phyloP scores from a whole-genome alignment of 345 rosid genomes.

The Luvunga scandens region DNA sequence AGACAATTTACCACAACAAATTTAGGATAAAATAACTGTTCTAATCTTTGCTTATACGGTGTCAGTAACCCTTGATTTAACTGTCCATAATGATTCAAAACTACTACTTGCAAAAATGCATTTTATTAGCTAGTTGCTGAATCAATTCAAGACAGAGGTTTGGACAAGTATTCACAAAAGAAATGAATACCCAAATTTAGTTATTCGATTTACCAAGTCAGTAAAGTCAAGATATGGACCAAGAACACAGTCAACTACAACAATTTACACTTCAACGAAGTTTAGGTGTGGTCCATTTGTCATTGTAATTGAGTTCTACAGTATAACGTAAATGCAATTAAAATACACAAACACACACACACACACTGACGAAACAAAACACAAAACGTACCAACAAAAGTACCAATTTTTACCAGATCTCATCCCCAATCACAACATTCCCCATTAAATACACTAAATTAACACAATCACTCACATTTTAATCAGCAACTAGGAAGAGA shows the following conservation, averaged over 20 bases:
- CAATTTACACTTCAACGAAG: not conserved
- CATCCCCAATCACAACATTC: not conserved
- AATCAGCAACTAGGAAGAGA: not conserved
- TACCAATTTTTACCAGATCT: conserved; percentile 24
- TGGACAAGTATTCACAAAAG: not conserved
- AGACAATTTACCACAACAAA: not conserved
- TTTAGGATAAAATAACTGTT: not conserved
- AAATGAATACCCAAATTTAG: not conserved
- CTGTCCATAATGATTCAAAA: not conserved
- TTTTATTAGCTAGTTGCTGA: not conserved
- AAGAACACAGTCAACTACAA: not conserved
- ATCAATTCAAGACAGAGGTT: not conserved
- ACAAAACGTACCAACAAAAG: not conserved
- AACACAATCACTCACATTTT: not conserved
- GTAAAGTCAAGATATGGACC: not conserved
- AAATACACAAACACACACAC: not conserved
- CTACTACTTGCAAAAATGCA: not conserved
- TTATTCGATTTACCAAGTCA: not conserved
- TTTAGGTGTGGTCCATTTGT: not conserved
- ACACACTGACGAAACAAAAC: not conserved
- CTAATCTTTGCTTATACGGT: not conserved
- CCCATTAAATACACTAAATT: not conserved
- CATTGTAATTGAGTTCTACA: not conserved
- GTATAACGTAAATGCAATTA: not conserved
- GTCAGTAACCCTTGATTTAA: not conserved